Conservation (phyloP, 2,329 filamentous ascomycete genomes). For the Botryotinia narcissicola region DNA sequence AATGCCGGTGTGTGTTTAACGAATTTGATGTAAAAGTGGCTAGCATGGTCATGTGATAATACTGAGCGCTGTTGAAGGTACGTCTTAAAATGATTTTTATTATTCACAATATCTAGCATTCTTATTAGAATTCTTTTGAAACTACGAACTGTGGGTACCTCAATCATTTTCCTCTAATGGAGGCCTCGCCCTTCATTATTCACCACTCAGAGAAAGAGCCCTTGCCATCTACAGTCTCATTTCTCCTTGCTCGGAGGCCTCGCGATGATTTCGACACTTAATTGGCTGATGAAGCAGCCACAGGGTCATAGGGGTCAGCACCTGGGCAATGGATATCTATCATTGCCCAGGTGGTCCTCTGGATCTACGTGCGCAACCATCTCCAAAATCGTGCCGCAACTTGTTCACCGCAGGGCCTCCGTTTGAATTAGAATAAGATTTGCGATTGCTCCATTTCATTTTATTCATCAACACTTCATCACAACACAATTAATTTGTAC, state of each 20-base stretch:
- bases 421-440: background rate
- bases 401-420: background rate
- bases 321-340: background rate
- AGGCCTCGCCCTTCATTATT: background rate
- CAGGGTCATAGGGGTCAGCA: background rate
- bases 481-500: background rate
- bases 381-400: background rate
- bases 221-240: background rate
- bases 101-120: no score
- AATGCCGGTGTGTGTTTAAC: background rate
- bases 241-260: background rate
- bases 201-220: background rate
- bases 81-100: background rate
- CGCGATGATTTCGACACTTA: background rate
- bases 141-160: no score
- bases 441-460: background rate
- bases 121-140: no score
- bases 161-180: background rate
- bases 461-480: background rate
- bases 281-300: background rate
- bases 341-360: background rate
- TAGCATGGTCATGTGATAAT: background rate
- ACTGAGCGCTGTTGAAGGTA: background rate
- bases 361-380: background rate
- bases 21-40: background rate